These are phyloP conservation scores for Auxenochlorella pyrenoidosa DNA, from an alignment of 139 green algal genomes.

Conservation along the genomic window DNA sequence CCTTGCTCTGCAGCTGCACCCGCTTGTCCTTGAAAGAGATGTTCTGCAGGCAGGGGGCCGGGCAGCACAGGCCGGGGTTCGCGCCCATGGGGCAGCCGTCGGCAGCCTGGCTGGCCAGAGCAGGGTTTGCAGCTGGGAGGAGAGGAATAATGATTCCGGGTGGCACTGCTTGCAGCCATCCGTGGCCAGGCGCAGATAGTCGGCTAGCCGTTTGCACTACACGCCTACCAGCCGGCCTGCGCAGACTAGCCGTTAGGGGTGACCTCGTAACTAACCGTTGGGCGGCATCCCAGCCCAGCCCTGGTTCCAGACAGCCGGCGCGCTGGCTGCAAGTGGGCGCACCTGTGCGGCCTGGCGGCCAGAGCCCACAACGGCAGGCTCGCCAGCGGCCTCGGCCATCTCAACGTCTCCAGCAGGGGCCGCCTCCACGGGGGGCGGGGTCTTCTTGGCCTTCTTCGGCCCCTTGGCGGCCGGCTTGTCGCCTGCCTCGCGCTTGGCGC, in stretches of 20 bases:
- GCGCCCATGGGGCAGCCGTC: no score
- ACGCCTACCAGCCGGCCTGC: no score
- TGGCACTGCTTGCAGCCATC: no score
- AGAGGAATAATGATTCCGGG: no score
- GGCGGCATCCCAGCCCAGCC: background rate
- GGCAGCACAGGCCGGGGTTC: no score
- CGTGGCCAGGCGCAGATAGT: no score
- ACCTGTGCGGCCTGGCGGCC: constrained; percentile 59
- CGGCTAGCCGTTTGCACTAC: background rate
- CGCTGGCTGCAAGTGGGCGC: background rate
- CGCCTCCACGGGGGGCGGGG: background rate
- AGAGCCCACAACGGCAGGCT: constrained; percentile 48
- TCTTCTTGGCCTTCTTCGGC: constrained; percentile 44
- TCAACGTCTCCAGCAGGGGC: constrained; percentile 1
- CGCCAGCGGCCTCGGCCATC: constrained; percentile 9
- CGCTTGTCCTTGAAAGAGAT: constrained; percentile 46
- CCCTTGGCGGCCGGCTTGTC: constrained; percentile 35
- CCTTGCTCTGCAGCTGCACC: constrained; percentile 27
- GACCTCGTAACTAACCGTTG: constrained; percentile 23
- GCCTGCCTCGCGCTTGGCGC: constrained; percentile 20
- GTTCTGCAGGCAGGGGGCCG: constrained; percentile 7
- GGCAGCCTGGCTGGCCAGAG: no score
- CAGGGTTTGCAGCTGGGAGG: no score
- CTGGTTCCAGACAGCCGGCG: no score
- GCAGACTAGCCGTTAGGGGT: no score